Conservation (phyloP, 2,329 filamentous ascomycete species). For the Claviceps sorghi region DNA sequence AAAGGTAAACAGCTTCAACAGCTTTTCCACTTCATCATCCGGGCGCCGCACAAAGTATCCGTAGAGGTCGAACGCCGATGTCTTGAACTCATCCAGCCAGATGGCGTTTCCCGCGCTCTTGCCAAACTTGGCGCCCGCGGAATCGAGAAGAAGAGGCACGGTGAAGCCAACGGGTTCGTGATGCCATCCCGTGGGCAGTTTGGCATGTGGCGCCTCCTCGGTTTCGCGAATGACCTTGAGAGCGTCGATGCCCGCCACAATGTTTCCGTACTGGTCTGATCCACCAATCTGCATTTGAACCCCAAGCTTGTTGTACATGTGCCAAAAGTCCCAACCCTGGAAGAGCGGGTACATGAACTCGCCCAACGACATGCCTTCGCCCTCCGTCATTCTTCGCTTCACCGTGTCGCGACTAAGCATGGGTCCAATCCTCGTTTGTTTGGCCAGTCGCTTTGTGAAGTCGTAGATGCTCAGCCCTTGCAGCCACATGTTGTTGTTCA, state of each 20-base stretch:
- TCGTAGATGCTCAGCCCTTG: constrained; percentile 57
- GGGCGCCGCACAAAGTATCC: constrained; percentile 74
- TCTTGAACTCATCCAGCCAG: constrained; percentile 77
- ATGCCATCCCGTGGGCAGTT: constrained; percentile 26
- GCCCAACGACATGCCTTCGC: constrained; percentile 84
- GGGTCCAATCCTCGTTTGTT: constrained; percentile 60
- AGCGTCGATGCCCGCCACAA: constrained; percentile 74
- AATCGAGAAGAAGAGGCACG: constrained; percentile 74
- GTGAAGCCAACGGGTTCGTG: constrained; percentile 70
- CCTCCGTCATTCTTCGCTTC: constrained; percentile 67
- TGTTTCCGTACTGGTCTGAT: constrained; percentile 93
- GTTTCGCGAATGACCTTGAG: constrained; percentile 58
- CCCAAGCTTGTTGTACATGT: constrained; percentile 52
- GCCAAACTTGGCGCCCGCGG: constrained; percentile 78
- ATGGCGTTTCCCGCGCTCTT: constrained; percentile 90
- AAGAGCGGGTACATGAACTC: constrained; percentile 90
- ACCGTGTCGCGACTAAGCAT: constrained; percentile 88
- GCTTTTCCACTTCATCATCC: constrained; percentile 66
- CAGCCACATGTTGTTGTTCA: constrained; percentile 81
- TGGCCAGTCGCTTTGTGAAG: constrained; percentile 59
- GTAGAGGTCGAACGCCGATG: constrained; percentile 73
- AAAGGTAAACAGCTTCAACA: constrained; percentile 86
- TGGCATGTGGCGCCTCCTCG: constrained; percentile 30
- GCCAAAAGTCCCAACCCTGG: constrained; percentile 95
- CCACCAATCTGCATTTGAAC: constrained; percentile 85